Evolutionary conservation across 1,284 basidiomycete genomes (phyloP).

Genomic region (Pseudozyma pruni): DNA sequence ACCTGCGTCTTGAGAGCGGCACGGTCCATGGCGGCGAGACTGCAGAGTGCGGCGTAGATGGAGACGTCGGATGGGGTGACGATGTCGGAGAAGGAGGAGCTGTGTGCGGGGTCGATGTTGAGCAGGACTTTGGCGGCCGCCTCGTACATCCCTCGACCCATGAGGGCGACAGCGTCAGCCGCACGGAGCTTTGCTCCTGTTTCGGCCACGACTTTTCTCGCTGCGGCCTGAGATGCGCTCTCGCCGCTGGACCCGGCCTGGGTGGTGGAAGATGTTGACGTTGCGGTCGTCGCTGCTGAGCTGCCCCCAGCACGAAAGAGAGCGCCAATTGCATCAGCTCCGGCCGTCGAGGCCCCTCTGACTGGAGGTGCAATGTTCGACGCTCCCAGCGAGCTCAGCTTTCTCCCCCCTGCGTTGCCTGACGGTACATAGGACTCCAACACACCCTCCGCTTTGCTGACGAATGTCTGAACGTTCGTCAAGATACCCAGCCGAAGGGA

Average conservation of each 20-base stretch:
- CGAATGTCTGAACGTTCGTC: slow-evolving; percentile 82
- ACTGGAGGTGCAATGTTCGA: slow-evolving; percentile 33
- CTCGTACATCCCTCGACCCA: slow-evolving; percentile 79
- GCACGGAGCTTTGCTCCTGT: slow-evolving; percentile 81
- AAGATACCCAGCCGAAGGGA: slow-evolving; percentile 84
- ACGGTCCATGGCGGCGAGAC: slow-evolving; percentile 79
- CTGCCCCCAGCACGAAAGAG: slow-evolving; percentile 64
- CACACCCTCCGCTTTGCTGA: slow-evolving; percentile 89
- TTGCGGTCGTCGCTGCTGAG: slow-evolving; percentile 11
- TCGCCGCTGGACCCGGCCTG: slow-evolving; percentile 22
- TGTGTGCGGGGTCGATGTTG: slow-evolving; percentile 72
- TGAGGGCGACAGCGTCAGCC: slow-evolving; percentile 77
- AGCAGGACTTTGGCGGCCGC: slow-evolving; percentile 79
- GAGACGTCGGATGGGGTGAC: slow-evolving; percentile 82
- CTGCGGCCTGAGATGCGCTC: slow-evolving; percentile 23
- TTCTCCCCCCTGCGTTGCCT: slow-evolving; percentile 69
- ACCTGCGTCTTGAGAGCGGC: slow-evolving; percentile 76
- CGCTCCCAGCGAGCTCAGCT: slow-evolving; percentile 34
- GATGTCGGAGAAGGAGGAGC: slow-evolving; percentile 71
- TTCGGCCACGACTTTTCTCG: slow-evolving; percentile 38
- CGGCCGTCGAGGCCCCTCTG: slow-evolving; percentile 49
- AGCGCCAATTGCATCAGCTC: slow-evolving; percentile 62
- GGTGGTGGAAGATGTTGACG: slow-evolving; percentile 5
- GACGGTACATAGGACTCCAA: slow-evolving; percentile 74
- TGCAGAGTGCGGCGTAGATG: slow-evolving; percentile 82